phyloP scores from a whole-genome alignment of 305 asterid genomes.

The Fraxinus dipetala region DNA sequence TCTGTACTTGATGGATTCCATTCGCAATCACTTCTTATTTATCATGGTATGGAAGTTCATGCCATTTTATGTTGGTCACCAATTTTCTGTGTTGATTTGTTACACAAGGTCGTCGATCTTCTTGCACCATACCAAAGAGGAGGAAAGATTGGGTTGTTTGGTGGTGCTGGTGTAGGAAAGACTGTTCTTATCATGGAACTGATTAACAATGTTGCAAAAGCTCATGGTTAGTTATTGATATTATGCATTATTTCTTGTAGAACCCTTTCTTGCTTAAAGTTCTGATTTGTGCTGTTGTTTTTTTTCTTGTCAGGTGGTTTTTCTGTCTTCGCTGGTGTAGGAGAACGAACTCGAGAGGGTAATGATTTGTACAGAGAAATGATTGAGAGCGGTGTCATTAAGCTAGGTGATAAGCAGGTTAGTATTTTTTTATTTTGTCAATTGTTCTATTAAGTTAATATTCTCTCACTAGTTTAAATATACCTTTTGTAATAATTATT shows the following conservation, averaged over 20 bases:
- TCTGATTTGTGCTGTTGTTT: conserved; percentile 7
- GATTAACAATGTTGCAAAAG: conserved; percentile 92
- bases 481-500: background rate
- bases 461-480: conserved; percentile 3
- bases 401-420: conserved; percentile 93
- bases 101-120: conserved; percentile 78
- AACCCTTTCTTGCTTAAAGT: background rate
- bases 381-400: conserved; percentile 98
- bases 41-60: background rate
- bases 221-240: conserved; percentile 65
- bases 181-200: conserved; percentile 95
- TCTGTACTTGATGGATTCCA: background rate
- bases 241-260: background rate
- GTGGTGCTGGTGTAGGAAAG: conserved; percentile 98
- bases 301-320: conserved; percentile 73
- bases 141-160: conserved; percentile 94
- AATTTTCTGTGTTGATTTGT: background rate
- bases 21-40: background rate
- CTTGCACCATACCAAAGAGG: conserved; percentile 99
- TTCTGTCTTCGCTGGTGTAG: conserved; percentile 98
- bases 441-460: background rate
- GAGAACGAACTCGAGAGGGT: conserved; percentile 97
- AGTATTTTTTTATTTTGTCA: conserved; percentile 7
- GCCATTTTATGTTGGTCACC: background rate
- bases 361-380: conserved; percentile 93